Evolutionary conservation across 1,139 yeast species (phyloP).

Genomic region (Geotrichum candidum): DNA sequence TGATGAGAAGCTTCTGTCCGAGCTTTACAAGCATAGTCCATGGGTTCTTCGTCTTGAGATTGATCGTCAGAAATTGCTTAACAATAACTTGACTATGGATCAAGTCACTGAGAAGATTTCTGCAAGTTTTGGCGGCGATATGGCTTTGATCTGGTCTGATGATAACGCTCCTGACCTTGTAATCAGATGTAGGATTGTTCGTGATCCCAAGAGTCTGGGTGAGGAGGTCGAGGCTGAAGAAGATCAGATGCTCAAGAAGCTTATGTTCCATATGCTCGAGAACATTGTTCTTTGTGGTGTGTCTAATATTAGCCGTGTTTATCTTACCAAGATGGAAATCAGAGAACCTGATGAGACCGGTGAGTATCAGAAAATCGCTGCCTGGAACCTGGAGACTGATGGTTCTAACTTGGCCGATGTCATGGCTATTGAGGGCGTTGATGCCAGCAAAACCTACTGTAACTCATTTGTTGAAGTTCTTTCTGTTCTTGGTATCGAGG

Average conservation of each 20-base stretch:
- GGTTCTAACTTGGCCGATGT: constrained; percentile 96
- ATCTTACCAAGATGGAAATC: constrained; percentile 86
- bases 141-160: constrained; percentile 98
- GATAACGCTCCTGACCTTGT: constrained; percentile 96
- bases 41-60: constrained; percentile 95
- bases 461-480: constrained; percentile 94
- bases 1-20: constrained; percentile 93
- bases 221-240: constrained; percentile 95
- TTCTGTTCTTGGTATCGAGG: constrained; percentile 96
- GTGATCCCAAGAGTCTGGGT: constrained; percentile 90
- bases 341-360: constrained; percentile 76
- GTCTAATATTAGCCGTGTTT: constrained; percentile 85
- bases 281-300: constrained; percentile 94
- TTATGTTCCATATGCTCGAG: constrained; percentile 94
- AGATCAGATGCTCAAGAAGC: constrained; percentile 90
- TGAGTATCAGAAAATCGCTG: constrained; percentile 81
- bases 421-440: constrained; percentile 93
- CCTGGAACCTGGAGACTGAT: constrained; percentile 98
- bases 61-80: constrained; percentile 98
- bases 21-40: constrained; percentile 90
- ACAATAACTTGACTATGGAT: constrained; percentile 95
- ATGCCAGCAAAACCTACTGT: constrained; percentile 80
- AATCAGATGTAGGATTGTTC: constrained; percentile 96
- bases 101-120: constrained; percentile 96
- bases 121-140: constrained; percentile 87